These are phyloP conservation scores for Lasiosphaeriaceae sp. DNA, from an alignment of 495 filamentous ascomycete species.

Conservation along the genomic window DNA sequence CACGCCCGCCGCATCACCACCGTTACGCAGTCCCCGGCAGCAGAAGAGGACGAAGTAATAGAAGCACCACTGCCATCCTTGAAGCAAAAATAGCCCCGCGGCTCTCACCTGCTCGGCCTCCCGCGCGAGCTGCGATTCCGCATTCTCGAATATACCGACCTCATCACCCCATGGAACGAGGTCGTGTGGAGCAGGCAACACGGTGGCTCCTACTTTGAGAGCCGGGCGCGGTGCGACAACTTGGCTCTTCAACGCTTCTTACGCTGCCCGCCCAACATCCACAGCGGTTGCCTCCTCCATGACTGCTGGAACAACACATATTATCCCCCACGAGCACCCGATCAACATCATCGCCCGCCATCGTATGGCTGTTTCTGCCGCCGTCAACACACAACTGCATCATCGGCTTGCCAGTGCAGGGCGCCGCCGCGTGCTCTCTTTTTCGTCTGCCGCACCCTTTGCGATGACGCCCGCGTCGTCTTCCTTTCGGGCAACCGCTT, in stretches of 20 bases:
- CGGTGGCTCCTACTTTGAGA: background rate
- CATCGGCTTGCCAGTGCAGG: constrained; percentile 6
- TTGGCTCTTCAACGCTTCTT: background rate
- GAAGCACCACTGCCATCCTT: too few relatives aligned
- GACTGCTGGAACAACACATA: too few relatives aligned
- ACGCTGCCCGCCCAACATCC: background rate
- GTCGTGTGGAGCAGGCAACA: constrained; percentile 8
- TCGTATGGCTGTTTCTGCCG: constrained; percentile 4
- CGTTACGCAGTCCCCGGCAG: too few relatives aligned
- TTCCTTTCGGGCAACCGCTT: constrained; percentile 8
- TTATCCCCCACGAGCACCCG: too few relatives aligned
- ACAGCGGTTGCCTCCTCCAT: background rate
- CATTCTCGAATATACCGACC: constrained; percentile 12
- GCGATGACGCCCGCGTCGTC: constrained; percentile 3
- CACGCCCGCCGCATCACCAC: too few relatives aligned
- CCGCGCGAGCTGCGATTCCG: constrained; percentile 6
- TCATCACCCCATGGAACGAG: constrained; percentile 7
- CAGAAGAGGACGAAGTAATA: too few relatives aligned
- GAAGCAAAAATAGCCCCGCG: too few relatives aligned
- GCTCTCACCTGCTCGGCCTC: too few relatives aligned
- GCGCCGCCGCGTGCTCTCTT: constrained; percentile 3
- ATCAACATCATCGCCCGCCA: background rate
- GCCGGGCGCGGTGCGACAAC: background rate
- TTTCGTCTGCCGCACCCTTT: constrained; percentile 3
- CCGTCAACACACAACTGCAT: background rate